Evolutionary conservation across 1,139 yeast genomes (phyloP), one percentile per base, ranked within the genome.

Genomic region (Zhuliangozyma parablackwelliae): DNA sequence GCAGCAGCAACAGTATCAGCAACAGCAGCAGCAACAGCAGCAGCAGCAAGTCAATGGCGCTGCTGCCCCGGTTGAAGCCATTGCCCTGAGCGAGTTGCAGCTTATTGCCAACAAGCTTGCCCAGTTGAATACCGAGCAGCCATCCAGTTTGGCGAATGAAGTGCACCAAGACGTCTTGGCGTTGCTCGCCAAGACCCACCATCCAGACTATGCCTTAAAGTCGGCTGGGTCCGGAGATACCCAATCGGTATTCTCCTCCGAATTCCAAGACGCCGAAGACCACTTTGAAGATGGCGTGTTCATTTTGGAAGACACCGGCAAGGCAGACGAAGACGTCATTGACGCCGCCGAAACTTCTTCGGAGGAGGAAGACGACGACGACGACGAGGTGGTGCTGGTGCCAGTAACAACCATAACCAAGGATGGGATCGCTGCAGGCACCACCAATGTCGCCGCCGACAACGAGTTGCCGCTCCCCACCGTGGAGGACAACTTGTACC

Each of bases 221-320:
- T 35, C 41, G 29, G 21, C 39, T 4, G 35, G 30, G 3, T 28
- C 41, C 11, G 46, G 47, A 33, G 71, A 65, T 40, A 40, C 54
- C 2, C 48, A 50, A 28, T 66, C 72, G 0, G 32, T 59, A 1
- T 51, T 52, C 36, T 65, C 70, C 5, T 45, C 58, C 30, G 86
- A 80, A 37, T 84, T 78, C 52, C 81, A 59, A 49, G 94, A 84
- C 57, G 95, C 94, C 2, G 67, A 67, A 32, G 90, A 83, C 32
- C 45, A 67, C 38, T 56, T 70, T 10, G 81, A 69, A 36, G 69
- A 53, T 29, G 72, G 70, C 0, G 74, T 70, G 7, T 64, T 66
- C 4, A 49, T 66, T 29, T 50, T 69, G 42, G 24, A 23, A 23
- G 24, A 23, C 6, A 9, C 10, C 10, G 24, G 10, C 9, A 7